Base-by-base conservation (phyloP, 2,329 filamentous ascomycete genomes). In the Raffaelea ambrosiae region DNA sequence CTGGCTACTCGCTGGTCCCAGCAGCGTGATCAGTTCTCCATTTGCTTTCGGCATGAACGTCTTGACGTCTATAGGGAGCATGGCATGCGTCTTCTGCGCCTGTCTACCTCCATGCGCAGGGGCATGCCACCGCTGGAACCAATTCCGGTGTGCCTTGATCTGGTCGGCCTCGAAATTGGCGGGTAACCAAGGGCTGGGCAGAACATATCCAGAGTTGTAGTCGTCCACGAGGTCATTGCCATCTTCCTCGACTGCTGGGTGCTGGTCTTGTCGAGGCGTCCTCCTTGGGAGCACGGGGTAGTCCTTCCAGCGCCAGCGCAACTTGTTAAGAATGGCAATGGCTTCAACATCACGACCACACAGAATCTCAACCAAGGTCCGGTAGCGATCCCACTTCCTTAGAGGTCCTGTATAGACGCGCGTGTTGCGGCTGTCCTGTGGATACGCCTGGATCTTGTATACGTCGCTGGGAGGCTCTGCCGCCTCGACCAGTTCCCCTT, bases 291-390 rank as follows among this genome's bases (percentile, higher is more conserved):
- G 55, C 9, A 70, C 62, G 3, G 64, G 62, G 56, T 62, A 68
- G 40, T 59, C 54, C 22, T 59, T 58, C 68, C 69, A 73, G n/a
- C 65, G 66, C 42, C 64, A 62, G 26, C 70, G 56, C 55, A 72
- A 57, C 23, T 58, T 60, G 56, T 65, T 62, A 22, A 63, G 59
- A 41, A 63, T 59, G 35, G 56, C 60, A 48, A 72, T 57, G 8
- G 61, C 57, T 8, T 61, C 55, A 23, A 58, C 57, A 21, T 64
- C 62, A 0, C 69, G 65, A 1, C 70, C 70, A 53, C 70, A 74
- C 63, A 70, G 66, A 29, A 64, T 58, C 22, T 65, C 61, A 10
- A 71, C 56, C 22, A 67, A 60, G 26, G 63, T 59, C 14, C 59
- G 57, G 45, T 61, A 61, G 5, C 60, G 57, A 18, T 62, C 59